Conservation (phyloP, 768 basidiomycete genomes). For the Tephrocybe sp. region DNA sequence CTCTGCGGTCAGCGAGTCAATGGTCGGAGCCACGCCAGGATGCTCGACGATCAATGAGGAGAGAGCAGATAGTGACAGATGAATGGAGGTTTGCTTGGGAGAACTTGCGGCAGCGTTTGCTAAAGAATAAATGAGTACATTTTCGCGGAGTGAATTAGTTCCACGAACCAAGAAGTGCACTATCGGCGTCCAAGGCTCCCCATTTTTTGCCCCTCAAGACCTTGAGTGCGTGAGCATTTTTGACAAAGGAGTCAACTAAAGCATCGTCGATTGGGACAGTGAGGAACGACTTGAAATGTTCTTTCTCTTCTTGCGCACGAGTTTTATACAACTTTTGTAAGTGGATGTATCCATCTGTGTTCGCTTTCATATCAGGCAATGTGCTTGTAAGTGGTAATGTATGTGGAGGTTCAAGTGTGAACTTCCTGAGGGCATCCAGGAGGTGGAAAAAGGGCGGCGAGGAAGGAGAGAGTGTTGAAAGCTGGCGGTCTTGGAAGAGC, state of each 20-base stretch:
- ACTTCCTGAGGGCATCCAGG: slow-evolving; percentile 69
- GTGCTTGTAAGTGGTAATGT: slow-evolving; percentile 83
- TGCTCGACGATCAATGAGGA: slow-evolving; percentile 29
- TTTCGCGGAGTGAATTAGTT: not conserved
- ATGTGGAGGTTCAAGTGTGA: slow-evolving; percentile 53
- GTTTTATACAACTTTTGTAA: slow-evolving; percentile 85
- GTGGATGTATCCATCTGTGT: slow-evolving; percentile 78
- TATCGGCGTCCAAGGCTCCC: slow-evolving; percentile 55
- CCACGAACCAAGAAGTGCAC: slow-evolving; percentile 39
- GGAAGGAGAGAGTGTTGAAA: slow-evolving; percentile 37
- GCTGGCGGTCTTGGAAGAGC: slow-evolving; percentile 66
- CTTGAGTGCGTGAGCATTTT: slow-evolving; percentile 75
- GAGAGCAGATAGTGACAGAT: slow-evolving; percentile 74
- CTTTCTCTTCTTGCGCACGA: slow-evolving; percentile 72
- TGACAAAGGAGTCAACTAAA: slow-evolving; percentile 71
- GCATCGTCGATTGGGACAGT: slow-evolving; percentile 46
- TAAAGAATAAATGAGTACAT: slow-evolving; percentile 19
- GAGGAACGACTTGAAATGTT: slow-evolving; percentile 50
- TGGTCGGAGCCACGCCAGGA: slow-evolving; percentile 36
- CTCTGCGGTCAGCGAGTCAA: slow-evolving; percentile 52
- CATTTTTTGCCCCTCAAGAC: slow-evolving; percentile 64
- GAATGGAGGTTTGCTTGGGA: slow-evolving; percentile 63
- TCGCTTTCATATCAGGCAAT: slow-evolving; percentile 95
- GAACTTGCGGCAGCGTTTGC: slow-evolving; percentile 37
- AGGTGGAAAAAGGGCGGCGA: slow-evolving; percentile 79